Evolutionary conservation across 768 basidiomycete species (phyloP).

Genomic region (Coprinellus aureogranulatus): DNA sequence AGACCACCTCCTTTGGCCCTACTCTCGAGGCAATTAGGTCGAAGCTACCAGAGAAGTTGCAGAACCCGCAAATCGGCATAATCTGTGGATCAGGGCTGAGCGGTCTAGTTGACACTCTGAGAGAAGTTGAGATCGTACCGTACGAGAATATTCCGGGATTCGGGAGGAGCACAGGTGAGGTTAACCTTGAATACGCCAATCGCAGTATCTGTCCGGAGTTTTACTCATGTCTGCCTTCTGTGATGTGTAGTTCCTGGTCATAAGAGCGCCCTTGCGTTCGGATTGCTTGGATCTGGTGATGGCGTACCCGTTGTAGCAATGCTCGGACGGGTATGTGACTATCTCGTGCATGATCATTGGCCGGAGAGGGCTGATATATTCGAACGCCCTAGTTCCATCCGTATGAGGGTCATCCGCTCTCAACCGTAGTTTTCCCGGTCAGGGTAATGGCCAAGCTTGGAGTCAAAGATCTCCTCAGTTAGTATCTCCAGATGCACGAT

Average conservation of each 20-base stretch:
- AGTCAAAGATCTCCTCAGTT: slow-evolving; percentile 72
- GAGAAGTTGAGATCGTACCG: slow-evolving; percentile 55
- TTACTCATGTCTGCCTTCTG: not conserved
- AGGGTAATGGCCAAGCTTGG: slow-evolving; percentile 78
- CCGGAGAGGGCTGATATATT: not conserved
- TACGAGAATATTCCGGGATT: slow-evolving; percentile 75
- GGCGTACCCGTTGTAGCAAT: slow-evolving; percentile 85
- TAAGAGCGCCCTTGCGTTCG: slow-evolving; percentile 77
- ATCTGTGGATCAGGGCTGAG: slow-evolving; percentile 86
- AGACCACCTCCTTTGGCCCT: slow-evolving; percentile 15
- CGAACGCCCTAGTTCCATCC: slow-evolving; percentile 61
- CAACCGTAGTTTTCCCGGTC: slow-evolving; percentile 74
- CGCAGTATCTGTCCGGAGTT: not conserved
- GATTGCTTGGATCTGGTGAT: slow-evolving; percentile 58
- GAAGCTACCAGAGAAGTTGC: slow-evolving; percentile 32
- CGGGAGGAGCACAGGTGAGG: slow-evolving; percentile 69
- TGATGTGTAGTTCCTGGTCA: slow-evolving; percentile 68
- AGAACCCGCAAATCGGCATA: slow-evolving; percentile 68
- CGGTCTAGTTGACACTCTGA: slow-evolving; percentile 63
- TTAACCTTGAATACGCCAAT: too few species aligned
- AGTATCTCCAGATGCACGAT: slow-evolving; percentile 20
- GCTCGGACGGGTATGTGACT: slow-evolving; percentile 69
- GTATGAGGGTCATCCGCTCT: slow-evolving; percentile 78
- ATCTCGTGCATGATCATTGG: not conserved
- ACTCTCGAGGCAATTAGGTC: slow-evolving; percentile 32